A percentile compares a stretch with the other conserved stretches of the same genome.
These are phyloP conservation scores for Creolimax fragrantissima DNA, from an alignment of 78 protist genomes.

Conservation along the genomic window DNA sequence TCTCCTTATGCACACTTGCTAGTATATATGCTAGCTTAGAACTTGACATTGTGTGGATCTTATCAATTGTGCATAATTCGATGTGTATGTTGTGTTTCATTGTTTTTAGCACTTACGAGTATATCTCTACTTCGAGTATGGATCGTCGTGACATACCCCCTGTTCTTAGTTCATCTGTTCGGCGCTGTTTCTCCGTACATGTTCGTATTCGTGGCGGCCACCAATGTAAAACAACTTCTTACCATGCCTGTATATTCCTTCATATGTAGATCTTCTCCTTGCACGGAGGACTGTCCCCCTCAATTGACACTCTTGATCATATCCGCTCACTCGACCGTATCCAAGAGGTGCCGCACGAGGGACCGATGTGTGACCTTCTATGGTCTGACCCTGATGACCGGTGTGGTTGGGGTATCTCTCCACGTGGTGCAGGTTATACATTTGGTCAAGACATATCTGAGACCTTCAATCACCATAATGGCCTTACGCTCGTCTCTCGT, in stretches of 20 bases:
- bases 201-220: too few species aligned
- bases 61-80: too few species aligned
- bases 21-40: too few species aligned
- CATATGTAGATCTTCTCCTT: slow-evolving; percentile 71
- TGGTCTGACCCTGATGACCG: slow-evolving; percentile 98
- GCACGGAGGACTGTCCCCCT: slow-evolving; percentile 95
- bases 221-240: too few species aligned
- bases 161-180: too few species aligned
- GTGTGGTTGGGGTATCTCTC: slow-evolving; percentile 81
- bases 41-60: too few species aligned
- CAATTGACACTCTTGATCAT: slow-evolving; percentile 64
- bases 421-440: slow-evolving; percentile 97
- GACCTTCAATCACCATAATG: slow-evolving; percentile 70
- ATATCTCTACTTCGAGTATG: too few species aligned
- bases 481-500: slow-evolving; percentile 79
- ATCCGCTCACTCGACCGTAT: slow-evolving; percentile 43
- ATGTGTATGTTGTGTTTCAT: too few species aligned
- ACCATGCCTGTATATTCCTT: not conserved
- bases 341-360: slow-evolving; percentile 94
- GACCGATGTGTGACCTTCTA: slow-evolving; percentile 94
- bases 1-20: not conserved
- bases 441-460: slow-evolving; percentile 83
- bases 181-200: too few species aligned
- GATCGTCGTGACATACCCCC: too few species aligned
- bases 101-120: too few species aligned